Base-by-base conservation (phyloP, 1,284 basidiomycete genomes). In the Cutaneotrichosporon mucoides region DNA sequence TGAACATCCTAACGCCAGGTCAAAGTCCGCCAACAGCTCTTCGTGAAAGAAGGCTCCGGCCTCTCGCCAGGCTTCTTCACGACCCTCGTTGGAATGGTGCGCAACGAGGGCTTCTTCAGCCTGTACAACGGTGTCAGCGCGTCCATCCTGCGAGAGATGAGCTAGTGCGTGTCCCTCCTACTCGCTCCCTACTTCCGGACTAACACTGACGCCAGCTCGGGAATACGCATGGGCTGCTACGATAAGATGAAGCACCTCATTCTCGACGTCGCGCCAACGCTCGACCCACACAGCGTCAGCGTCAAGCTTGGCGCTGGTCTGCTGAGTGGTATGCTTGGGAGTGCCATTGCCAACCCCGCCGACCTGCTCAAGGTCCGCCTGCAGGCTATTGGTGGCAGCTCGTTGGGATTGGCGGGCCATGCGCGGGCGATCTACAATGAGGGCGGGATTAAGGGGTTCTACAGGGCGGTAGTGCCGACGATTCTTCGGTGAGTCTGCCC, bases 221-320 rank as follows among this genome's bases (percentile, higher is more conserved):
- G 62, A 8, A 64, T 64, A 41, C 62, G 62, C 47, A 59, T 64
- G 56, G 62, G 62, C 50, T 56, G 57, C 51, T 64, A 64, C 59
- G 62, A 64, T 59, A 40, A 50, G 11, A 61, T 64, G 59, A 64
- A 64, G 45, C 8, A 40, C n/a, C 34, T 41, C 6, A 59, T 64
- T 35, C 40, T 56, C 13, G 54, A 51, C 12, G 13, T 16, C 9
- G 48, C 46, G 3, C 62, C 56, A 16, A 15, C 40, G 5, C 40
- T 59, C 15, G 62, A 64, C 55, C 36, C 62, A 16, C 62, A 64
- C 44, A 35, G 24, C 33, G 59, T 64, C 2, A 35, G 47, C 5
- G 62, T 64, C 38, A 64, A 64, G 57, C 62, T 64, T 44, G 62
- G 62, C 42, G 62, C 62, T 1, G 62, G 62, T 1, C 38, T 64